Conservation (phyloP, 2,329 filamentous ascomycete genomes). For the Colletotrichum tofieldiae region DNA sequence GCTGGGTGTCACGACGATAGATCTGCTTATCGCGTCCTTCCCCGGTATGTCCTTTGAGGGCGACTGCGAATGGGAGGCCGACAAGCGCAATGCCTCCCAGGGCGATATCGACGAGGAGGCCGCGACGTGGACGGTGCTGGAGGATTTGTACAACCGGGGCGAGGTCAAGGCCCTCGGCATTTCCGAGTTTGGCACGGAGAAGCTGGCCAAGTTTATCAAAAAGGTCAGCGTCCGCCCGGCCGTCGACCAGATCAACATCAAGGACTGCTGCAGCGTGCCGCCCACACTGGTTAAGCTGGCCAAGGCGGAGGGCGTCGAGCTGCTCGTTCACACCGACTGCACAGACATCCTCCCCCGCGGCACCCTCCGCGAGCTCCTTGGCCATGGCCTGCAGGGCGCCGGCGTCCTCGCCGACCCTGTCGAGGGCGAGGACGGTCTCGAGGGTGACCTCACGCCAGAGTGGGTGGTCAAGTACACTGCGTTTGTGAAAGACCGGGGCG, state of each 20-base stretch:
- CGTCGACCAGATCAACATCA: constrained; percentile 96
- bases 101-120: constrained; percentile 78
- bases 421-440: constrained; percentile 70
- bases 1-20: constrained; percentile 81
- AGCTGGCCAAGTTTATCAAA: constrained; percentile 83
- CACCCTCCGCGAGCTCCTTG: constrained; percentile 87
- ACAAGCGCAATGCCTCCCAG: constrained; percentile 73
- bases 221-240: constrained; percentile 80
- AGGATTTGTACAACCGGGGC: constrained; percentile 80
- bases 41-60: constrained; percentile 95
- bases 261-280: constrained; percentile 96
- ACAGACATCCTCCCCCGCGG: constrained; percentile 91
- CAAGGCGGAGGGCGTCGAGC: constrained; percentile 85
- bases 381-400: constrained; percentile 79
- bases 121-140: constrained; percentile 80
- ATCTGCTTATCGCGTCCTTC: constrained; percentile 93
- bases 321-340: constrained; percentile 95
- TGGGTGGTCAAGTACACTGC: constrained; percentile 99
- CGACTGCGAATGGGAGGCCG: constrained; percentile 86
- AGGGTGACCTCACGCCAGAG: constrained; percentile 85
- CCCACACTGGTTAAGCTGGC: constrained; percentile 88
- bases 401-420: constrained; percentile 79
- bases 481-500: constrained; percentile 90
- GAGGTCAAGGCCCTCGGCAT: constrained; percentile 84
- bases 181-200: constrained; percentile 90